Base-by-base conservation (phyloP, 2,329 filamentous ascomycete genomes). In the Aureobasidium melanogenum region DNA sequence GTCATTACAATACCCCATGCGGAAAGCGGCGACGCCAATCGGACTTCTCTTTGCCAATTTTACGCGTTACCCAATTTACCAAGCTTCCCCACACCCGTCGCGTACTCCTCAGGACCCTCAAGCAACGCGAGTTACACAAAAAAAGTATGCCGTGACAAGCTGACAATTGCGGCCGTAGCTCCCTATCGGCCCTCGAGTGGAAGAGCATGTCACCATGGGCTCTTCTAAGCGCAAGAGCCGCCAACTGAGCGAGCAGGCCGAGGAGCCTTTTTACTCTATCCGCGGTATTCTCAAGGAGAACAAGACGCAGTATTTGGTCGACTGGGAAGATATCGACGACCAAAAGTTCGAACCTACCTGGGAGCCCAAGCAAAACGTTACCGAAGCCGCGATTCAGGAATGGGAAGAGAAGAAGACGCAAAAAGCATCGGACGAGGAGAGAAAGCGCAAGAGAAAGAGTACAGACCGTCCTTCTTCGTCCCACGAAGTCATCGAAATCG, bases 291-390 rank as follows among this genome's bases (percentile, higher is more conserved):
- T 76, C 22, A 62, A 67, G 43, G 72, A 74, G 48, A 66, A 51
- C 28, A 67, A 67, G 26, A 68, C 68, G 12, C 64, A 74, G n/a
- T 87, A 84, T 65, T 68, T 75, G 3, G 77, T 86, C 58, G 78
- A 84, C 67, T 86, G 84, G 84, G 77, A 75, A 51, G 77, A 80
- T 66, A 71, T 75, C 8, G 46, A n/a, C 32, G 36, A 63, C 66
- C 2, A 82, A 63, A 63, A 64, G 1, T 85, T 79, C 67, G 61
- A 71, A 3, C 78, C 78, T 10, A 79, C 73, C 51, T 86, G 84
- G 84, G 82, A 77, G 55, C 73, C 70, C 0, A 75, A 75, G 43
- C 55, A 43, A 7, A 67, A 71, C 67, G 71, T 71, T 2, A 77
- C 71, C 57, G 62, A 68, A n/a, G 50, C 62, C n/a, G 68, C 74